These are phyloP conservation scores for Kernera saxatilis DNA, from an alignment of 345 rosid genomes.

Conservation along the genomic window DNA sequence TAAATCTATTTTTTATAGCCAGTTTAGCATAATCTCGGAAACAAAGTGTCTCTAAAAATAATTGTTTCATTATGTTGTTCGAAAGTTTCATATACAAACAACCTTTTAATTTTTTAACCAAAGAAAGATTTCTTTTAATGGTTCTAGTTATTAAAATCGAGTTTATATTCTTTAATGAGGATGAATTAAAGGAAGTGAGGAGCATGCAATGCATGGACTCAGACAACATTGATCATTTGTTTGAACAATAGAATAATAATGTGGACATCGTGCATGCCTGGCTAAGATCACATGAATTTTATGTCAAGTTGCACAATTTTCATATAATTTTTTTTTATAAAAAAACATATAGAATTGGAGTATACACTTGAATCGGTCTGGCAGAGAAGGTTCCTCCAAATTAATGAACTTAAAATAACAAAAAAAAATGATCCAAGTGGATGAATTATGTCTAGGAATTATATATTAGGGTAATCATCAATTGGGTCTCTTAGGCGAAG, in stretches of 20 bases:
- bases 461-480: not conserved
- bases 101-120: no score
- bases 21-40: no score
- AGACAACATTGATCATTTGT: conserved; percentile 4
- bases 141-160: no score
- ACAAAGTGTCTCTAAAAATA: no score
- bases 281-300: conserved; percentile 17
- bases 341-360: not conserved
- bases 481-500: not conserved
- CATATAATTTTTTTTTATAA: not conserved
- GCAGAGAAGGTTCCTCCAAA: conserved; percentile 17
- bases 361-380: conserved; percentile 1
- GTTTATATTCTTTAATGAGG: no score
- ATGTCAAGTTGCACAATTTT: conserved; percentile 7
- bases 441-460: not conserved
- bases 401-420: conserved; percentile 12
- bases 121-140: no score
- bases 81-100: no score
- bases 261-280: conserved; percentile 16
- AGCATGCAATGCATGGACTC: conserved; percentile 14
- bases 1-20: no score
- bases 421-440: conserved; percentile 14
- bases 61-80: no score
- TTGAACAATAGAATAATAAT: conserved; percentile 4
- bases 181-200: not conserved